Evolutionary conservation across 2,329 filamentous ascomycete genomes (phyloP).

Genomic region (Penicillium sp.): DNA sequence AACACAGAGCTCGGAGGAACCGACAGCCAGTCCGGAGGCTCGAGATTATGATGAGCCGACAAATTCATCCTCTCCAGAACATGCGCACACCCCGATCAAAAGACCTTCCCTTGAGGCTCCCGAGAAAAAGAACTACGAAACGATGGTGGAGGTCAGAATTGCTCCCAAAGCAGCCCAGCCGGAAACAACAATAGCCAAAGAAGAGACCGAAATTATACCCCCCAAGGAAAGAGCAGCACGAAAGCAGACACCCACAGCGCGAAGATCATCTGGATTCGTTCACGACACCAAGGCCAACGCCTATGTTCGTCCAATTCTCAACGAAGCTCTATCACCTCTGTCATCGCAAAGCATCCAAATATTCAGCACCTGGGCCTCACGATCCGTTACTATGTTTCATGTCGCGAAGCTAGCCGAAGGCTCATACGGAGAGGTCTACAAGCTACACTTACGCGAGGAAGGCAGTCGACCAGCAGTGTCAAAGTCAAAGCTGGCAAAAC

Average conservation of each 20-base stretch:
- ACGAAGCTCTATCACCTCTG: slow-evolving; percentile 37
- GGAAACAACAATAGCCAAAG: neutral
- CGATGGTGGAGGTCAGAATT: slow-evolving; percentile 33
- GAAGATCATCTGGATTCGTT: slow-evolving; percentile 35
- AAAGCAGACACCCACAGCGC: slow-evolving; percentile 20
- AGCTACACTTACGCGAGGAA: slow-evolving; percentile 47
- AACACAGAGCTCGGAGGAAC: neutral
- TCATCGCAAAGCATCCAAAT: slow-evolving; percentile 39
- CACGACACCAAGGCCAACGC: slow-evolving; percentile 33
- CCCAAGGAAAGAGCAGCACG: slow-evolving; percentile 8
- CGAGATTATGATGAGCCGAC: neutral
- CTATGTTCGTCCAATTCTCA: slow-evolving; percentile 39
- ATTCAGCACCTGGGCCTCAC: slow-evolving; percentile 41
- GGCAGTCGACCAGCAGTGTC: slow-evolving; percentile 35
- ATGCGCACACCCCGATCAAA: slow-evolving; percentile 1
- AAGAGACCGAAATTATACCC: neutral
- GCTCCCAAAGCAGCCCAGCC: neutral
- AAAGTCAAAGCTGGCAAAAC: slow-evolving; percentile 38
- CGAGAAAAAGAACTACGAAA: slow-evolving; percentile 16
- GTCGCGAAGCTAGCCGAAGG: slow-evolving; percentile 66
- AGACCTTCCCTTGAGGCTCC: neutral
- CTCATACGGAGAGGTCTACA: slow-evolving; percentile 66
- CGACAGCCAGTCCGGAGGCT: neutral
- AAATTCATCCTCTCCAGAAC: neutral
- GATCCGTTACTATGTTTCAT: slow-evolving; percentile 39